Evolutionary conservation across 2,329 filamentous ascomycete genomes (phyloP).

Genomic region (Calonectria multiphialidica): DNA sequence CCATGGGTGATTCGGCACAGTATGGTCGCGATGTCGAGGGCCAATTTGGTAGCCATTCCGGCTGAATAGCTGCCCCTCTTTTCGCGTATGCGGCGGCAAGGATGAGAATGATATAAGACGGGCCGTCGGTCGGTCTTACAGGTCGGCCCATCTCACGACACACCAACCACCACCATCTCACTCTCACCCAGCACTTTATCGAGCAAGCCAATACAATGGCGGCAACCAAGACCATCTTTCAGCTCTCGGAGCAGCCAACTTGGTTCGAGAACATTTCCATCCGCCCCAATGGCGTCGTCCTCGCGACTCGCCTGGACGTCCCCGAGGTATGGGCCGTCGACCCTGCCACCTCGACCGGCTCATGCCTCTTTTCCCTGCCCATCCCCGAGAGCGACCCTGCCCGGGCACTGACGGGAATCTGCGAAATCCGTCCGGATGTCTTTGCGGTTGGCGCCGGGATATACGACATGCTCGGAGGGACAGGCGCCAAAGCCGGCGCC

Average conservation of each 20-base stretch:
- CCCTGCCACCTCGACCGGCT: slow-evolving; percentile 26
- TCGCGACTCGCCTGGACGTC: slow-evolving; percentile 35
- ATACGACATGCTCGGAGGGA: slow-evolving; percentile 29
- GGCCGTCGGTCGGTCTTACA: neutral
- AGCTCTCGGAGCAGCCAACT: slow-evolving; percentile 32
- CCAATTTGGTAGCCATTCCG: neutral
- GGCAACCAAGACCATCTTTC: slow-evolving; percentile 29
- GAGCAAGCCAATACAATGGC: slow-evolving; percentile 12
- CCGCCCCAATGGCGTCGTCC: slow-evolving; percentile 25
- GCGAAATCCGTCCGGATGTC: slow-evolving; percentile 29
- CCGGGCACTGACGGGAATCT: slow-evolving; percentile 35
- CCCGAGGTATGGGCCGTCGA: slow-evolving; percentile 36
- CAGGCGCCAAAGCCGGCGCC: slow-evolving; percentile 16
- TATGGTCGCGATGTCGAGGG: neutral
- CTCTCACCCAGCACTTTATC: neutral
- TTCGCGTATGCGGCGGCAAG: neutral
- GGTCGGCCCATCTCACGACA: neutral
- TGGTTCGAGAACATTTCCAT: slow-evolving; percentile 40
- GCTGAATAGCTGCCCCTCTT: neutral
- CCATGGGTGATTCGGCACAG: neutral
- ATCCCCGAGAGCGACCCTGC: slow-evolving; percentile 14
- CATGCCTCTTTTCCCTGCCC: slow-evolving; percentile 18
- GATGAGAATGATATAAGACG: neutral
- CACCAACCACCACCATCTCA: too few species aligned
- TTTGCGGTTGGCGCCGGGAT: slow-evolving; percentile 32